phyloP scores from a whole-genome alignment of 2,329 filamentous ascomycete genomes.

The Talaromyces marneffei region DNA sequence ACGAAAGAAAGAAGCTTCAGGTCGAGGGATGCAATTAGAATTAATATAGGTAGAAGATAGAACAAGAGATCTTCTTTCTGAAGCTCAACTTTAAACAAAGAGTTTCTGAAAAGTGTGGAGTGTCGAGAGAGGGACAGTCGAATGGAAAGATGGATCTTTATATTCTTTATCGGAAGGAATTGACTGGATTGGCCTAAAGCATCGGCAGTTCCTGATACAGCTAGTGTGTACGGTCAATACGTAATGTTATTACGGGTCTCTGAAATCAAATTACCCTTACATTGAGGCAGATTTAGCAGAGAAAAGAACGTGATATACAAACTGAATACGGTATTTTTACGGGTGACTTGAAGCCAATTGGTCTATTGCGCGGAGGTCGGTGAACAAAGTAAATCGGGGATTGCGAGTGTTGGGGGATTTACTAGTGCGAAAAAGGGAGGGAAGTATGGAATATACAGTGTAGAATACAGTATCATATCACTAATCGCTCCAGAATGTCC shows the following conservation, averaged over 20 bases:
- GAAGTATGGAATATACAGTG: background rate
- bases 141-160: background rate
- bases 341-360: background rate
- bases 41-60: background rate
- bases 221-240: background rate
- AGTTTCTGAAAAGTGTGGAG: background rate
- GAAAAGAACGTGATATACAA: background rate
- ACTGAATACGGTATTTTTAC: background rate
- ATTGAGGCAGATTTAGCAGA: background rate
- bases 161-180: background rate
- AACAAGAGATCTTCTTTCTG: background rate
- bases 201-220: background rate
- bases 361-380: background rate
- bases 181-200: background rate
- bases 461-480: background rate
- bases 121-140: background rate
- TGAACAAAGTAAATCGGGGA: background rate
- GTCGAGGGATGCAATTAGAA: background rate
- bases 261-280: background rate
- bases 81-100: background rate
- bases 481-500: background rate
- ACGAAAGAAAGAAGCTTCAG: background rate
- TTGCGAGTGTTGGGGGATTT: background rate
- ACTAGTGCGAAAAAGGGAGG: background rate
- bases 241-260: background rate